phyloP scores from a whole-genome alignment of 106 monocot species.

The Acorus gramineus region DNA sequence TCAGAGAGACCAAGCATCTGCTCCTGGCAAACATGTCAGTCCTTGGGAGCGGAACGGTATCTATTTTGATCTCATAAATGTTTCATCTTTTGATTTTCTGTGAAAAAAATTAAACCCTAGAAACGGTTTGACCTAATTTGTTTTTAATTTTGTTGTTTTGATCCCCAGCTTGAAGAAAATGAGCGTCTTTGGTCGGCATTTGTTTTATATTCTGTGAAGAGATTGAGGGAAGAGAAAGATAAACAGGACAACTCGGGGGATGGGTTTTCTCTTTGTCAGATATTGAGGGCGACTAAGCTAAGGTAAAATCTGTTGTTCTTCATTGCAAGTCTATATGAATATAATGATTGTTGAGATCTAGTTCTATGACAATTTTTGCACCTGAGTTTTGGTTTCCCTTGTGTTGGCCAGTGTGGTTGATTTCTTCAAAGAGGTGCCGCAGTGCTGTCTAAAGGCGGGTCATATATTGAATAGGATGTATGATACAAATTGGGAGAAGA shows the following conservation, averaged over 20 bases:
- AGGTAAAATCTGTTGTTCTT: constrained; percentile 33
- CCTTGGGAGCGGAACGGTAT: constrained; percentile 67
- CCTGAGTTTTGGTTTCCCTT: background rate
- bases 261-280: constrained; percentile 48
- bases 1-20: constrained; percentile 50
- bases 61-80: no score
- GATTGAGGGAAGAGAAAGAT: constrained; percentile 27
- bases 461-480: constrained; percentile 45
- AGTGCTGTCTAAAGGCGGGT: constrained; percentile 73
- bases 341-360: background rate
- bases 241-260: constrained; percentile 29
- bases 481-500: constrained; percentile 86
- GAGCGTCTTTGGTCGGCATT: constrained; percentile 80
- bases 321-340: background rate
- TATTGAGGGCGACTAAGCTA: constrained; percentile 58
- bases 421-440: constrained; percentile 92
- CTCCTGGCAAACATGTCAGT: constrained; percentile 45
- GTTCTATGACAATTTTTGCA: background rate
- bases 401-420: constrained; percentile 47
- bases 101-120: no score
- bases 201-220: constrained; percentile 65
- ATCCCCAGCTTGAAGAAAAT: constrained; percentile 65
- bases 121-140: background rate
- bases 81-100: no score
- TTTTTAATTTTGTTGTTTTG: constrained; percentile 2